A percentile compares a stretch with the other conserved stretches of the same genome.
phyloP scores from a whole-genome alignment of 345 rosid genomes.

The Lumnitzera racemosa region DNA sequence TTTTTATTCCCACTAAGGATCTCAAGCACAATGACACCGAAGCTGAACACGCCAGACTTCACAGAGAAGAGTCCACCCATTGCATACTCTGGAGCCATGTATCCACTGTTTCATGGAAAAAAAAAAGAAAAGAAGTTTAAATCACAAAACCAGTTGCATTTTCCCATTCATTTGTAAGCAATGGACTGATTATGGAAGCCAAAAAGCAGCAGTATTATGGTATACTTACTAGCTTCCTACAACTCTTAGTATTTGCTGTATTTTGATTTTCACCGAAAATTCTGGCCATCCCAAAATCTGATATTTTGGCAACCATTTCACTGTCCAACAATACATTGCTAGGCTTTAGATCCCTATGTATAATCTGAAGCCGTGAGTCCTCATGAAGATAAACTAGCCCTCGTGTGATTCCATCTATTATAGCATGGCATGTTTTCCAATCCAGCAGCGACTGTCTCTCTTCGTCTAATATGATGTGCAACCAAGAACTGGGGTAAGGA shows the following conservation, averaged over 20 bases:
- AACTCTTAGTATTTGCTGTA: conserved; percentile 16
- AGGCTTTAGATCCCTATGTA: conserved; percentile 41
- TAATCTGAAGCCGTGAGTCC: conserved; percentile 36
- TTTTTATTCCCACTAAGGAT: conserved; percentile 28
- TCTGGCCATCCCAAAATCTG: conserved; percentile 44
- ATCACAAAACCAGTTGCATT: background rate
- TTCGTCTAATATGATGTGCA: conserved; percentile 13
- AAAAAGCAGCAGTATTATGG: too few relatives aligned
- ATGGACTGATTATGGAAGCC: background rate
- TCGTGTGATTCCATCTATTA: conserved; percentile 30
- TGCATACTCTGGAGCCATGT: conserved; percentile 42
- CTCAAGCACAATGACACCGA: conserved; percentile 40
- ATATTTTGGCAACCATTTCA: conserved; percentile 38
- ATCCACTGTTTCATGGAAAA: conserved; percentile 23
- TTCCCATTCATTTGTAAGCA: background rate
- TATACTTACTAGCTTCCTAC: conserved; percentile 25
- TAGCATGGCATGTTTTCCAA: conserved; percentile 30
- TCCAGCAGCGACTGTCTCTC: conserved; percentile 16
- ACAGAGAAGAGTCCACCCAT: conserved; percentile 28
- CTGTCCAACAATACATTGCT: conserved; percentile 33
- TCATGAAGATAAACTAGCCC: conserved; percentile 45
- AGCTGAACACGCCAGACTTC: conserved; percentile 41
- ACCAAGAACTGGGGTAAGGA: background rate
- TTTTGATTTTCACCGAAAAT: conserved; percentile 18
- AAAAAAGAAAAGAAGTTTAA: background rate